A percentile compares a stretch with the other conserved stretches of the same genome.
Evolutionary conservation across 2,329 filamentous ascomycete genomes (phyloP).

Genomic region (Diaporthe aspalathi): DNA sequence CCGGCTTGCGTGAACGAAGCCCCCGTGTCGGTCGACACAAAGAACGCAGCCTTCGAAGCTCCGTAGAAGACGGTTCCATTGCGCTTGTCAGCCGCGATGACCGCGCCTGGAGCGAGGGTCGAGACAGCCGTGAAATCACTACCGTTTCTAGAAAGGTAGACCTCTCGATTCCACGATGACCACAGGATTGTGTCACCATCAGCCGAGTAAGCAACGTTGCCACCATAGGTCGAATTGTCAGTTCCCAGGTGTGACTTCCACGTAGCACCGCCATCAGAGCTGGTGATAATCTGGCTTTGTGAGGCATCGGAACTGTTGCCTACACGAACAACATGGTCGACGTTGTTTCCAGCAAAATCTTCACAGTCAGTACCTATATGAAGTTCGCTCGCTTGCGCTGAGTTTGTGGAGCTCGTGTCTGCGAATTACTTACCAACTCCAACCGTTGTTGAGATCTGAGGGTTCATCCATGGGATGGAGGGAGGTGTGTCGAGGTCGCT

Average conservation of each 20-base stretch:
- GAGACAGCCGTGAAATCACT: conserved; percentile 57
- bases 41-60: conserved; percentile 55
- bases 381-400: neutral
- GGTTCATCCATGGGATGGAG: conserved; percentile 57
- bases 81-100: conserved; percentile 65
- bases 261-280: conserved; percentile 60
- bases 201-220: conserved; percentile 62
- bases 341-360: conserved; percentile 58
- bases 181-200: conserved; percentile 61
- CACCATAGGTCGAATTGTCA: conserved; percentile 53
- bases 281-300: conserved; percentile 58
- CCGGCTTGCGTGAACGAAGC: conserved; percentile 56
- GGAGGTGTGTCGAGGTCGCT: conserved; percentile 55
- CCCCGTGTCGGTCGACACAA: conserved; percentile 61
- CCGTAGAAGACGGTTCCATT: conserved; percentile 65
- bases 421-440: conserved; percentile 53
- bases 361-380: conserved; percentile 39
- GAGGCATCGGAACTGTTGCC: conserved; percentile 55
- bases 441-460: conserved; percentile 57
- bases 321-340: conserved; percentile 60
- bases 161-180: conserved; percentile 54
- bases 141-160: conserved; percentile 55
- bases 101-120: conserved; percentile 55
- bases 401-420: neutral
- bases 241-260: conserved; percentile 59